Conservation (phyloP, 768 basidiomycete species). For the Terana coerulea region DNA sequence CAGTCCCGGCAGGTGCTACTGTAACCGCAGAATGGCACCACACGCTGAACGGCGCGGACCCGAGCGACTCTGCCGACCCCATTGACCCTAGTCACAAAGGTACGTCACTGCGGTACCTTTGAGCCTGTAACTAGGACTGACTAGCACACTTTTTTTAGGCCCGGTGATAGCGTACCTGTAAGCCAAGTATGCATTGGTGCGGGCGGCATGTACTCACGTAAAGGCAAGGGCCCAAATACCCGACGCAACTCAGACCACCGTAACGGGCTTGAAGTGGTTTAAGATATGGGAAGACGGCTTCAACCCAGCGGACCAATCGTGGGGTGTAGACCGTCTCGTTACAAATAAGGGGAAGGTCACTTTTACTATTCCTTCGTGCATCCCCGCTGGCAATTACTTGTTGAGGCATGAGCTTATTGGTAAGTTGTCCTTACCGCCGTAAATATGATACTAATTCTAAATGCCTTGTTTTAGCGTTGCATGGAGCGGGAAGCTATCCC, state of each 20-base stretch:
- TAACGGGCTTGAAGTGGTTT: conserved; percentile 51
- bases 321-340: conserved; percentile 46
- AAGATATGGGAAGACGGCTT: conserved; percentile 47
- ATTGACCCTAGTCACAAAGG: conserved; percentile 52
- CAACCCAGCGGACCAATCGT: conserved; percentile 26
- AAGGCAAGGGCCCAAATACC: conserved; percentile 16
- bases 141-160: background rate
- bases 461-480: too few species aligned
- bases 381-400: conserved; percentile 44
- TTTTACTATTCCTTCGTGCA: conserved; percentile 44
- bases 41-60: conserved; percentile 1
- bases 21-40: conserved; percentile 41
- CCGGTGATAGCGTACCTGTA: conserved; percentile 51
- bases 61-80: conserved; percentile 43
- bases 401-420: conserved; percentile 48
- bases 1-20: conserved; percentile 47
- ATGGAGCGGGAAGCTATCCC: conserved; percentile 41
- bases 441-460: background rate
- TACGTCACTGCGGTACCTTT: background rate
- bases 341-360: conserved; percentile 46
- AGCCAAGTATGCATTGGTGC: conserved; percentile 20
- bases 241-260: conserved; percentile 39
- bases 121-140: background rate
- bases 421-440: background rate
- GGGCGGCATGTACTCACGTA: background rate